Evolutionary conservation across 106 monocot species (phyloP).

Genomic region (Acorus gramineus): DNA sequence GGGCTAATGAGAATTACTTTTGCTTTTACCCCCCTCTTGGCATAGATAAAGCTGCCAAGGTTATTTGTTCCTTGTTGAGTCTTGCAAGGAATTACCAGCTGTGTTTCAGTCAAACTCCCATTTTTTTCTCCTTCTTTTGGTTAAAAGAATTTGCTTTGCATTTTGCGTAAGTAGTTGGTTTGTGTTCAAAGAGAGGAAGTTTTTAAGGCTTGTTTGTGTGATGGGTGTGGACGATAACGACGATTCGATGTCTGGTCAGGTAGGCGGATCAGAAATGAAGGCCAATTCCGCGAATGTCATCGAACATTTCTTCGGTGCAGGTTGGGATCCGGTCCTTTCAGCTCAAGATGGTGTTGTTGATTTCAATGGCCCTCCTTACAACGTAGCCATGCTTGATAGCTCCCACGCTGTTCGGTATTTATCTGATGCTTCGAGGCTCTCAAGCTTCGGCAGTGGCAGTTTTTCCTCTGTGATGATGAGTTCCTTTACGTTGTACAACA

Average conservation of each 20-base stretch:
- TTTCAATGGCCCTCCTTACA: slow-evolving; percentile 2
- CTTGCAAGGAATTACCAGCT: slow-evolving; percentile 38
- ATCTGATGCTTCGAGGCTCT: slow-evolving; percentile 9
- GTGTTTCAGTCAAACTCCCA: slow-evolving; percentile 22
- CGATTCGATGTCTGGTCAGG: not conserved
- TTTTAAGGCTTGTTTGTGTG: not conserved
- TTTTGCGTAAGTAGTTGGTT: slow-evolving; percentile 1
- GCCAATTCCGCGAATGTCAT: slow-evolving; percentile 7
- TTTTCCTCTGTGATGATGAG: slow-evolving; percentile 10
- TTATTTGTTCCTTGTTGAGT: slow-evolving; percentile 61
- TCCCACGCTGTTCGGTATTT: too few relatives aligned
- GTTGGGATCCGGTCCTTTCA: slow-evolving; percentile 18
- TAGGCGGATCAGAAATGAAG: not conserved
- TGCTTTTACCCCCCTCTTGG: slow-evolving; percentile 39
- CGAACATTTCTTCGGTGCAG: slow-evolving; percentile 21
- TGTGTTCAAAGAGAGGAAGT: not conserved
- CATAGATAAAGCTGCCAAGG: slow-evolving; percentile 54
- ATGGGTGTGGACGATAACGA: slow-evolving; percentile 10
- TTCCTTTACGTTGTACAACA: slow-evolving; percentile 10
- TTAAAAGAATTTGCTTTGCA: slow-evolving; percentile 10
- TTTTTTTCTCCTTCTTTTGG: slow-evolving; percentile 14
- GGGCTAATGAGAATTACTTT: slow-evolving; percentile 39
- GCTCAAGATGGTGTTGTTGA: slow-evolving; percentile 15
- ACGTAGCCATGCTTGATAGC: slow-evolving; percentile 4
- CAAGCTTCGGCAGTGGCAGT: slow-evolving; percentile 10